Percentiles rank a stretch among this genome's conserved stretches.
Conservation (phyloP, 164 flowering plant genomes). For the Umbilicus rupestris region DNA sequence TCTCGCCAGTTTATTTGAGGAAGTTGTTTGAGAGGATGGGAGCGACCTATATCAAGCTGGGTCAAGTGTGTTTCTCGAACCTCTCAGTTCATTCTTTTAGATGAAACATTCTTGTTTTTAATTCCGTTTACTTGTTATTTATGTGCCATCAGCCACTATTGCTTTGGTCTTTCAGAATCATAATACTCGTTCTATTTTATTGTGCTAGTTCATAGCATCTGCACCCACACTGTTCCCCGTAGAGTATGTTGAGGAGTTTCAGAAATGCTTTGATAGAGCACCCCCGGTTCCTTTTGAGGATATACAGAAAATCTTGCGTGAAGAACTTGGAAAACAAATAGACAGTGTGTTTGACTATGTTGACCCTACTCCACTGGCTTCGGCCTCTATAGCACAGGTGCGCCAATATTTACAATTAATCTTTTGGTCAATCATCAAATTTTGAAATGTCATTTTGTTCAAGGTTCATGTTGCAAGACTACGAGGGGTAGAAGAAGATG, state of each 20-base stretch:
- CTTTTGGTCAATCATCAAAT: not conserved
- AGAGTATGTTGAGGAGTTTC: conserved; percentile 86
- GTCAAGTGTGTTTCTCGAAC: conserved; percentile 47
- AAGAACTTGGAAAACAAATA: conserved; percentile 74
- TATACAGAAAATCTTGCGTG: conserved; percentile 53
- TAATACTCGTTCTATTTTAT: not conserved
- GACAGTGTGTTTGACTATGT: conserved; percentile 79
- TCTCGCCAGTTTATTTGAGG: conserved; percentile 78
- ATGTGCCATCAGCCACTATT: not conserved
- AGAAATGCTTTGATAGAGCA: conserved; percentile 84
- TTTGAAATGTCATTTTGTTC: conserved; percentile 8
- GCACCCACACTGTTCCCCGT: conserved; percentile 89
- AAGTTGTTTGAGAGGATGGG: conserved; percentile 92
- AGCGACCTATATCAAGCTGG: conserved; percentile 85
- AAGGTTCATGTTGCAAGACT: conserved; percentile 96
- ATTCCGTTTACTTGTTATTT: not conserved
- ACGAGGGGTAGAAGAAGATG: conserved; percentile 64
- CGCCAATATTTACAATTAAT: not conserved
- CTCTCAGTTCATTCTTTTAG: not conserved
- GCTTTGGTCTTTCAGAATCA: not conserved
- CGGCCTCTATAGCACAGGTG: conserved; percentile 99
- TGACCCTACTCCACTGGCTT: conserved; percentile 89
- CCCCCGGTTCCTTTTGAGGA: conserved; percentile 79
- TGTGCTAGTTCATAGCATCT: conserved; percentile 74
- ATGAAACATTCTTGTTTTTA: not conserved